phyloP scores from a whole-genome alignment of 768 basidiomycete species.

The Cyclocybe cylindracea region DNA sequence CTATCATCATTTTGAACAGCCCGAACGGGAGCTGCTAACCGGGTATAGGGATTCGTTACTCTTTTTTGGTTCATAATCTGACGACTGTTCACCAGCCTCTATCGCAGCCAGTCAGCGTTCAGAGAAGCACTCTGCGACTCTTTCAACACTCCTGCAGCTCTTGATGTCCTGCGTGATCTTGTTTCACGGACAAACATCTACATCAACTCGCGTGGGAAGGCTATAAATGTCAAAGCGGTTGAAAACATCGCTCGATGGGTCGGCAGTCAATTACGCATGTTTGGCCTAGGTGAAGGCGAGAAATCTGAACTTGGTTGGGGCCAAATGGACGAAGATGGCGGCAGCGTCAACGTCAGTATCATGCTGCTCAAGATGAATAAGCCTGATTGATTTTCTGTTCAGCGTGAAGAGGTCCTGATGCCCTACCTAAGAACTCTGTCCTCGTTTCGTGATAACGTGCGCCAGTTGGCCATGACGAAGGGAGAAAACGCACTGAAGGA shows the following conservation, averaged over 20 bases:
- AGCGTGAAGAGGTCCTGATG: slow-evolving; percentile 87
- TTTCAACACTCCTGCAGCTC: slow-evolving; percentile 90
- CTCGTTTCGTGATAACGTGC: slow-evolving; percentile 88
- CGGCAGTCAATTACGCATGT: slow-evolving; percentile 72
- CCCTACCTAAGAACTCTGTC: slow-evolving; percentile 87
- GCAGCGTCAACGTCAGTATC: slow-evolving; percentile 51
- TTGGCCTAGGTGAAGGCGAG: slow-evolving; percentile 77
- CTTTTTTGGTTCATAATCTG: neutral
- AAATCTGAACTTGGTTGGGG: slow-evolving; percentile 85
- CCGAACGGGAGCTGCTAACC: slow-evolving; percentile 68
- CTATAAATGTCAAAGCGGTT: slow-evolving; percentile 62
- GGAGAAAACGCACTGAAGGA: slow-evolving; percentile 68
- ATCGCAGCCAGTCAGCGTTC: slow-evolving; percentile 76
- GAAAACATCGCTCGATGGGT: slow-evolving; percentile 69
- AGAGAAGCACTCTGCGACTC: slow-evolving; percentile 91
- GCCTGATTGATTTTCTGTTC: slow-evolving; percentile 9
- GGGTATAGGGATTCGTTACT: slow-evolving; percentile 43
- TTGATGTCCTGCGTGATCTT: slow-evolving; percentile 76
- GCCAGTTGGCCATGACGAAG: slow-evolving; percentile 77
- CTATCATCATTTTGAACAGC: slow-evolving; percentile 61
- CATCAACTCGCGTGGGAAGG: slow-evolving; percentile 65
- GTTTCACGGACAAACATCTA: slow-evolving; percentile 88
- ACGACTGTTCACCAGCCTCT: slow-evolving; percentile 50
- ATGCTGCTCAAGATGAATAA: neutral
- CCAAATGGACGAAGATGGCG: slow-evolving; percentile 48